Conservation (phyloP, 1,284 basidiomycete species). For the Chiua sp. region DNA sequence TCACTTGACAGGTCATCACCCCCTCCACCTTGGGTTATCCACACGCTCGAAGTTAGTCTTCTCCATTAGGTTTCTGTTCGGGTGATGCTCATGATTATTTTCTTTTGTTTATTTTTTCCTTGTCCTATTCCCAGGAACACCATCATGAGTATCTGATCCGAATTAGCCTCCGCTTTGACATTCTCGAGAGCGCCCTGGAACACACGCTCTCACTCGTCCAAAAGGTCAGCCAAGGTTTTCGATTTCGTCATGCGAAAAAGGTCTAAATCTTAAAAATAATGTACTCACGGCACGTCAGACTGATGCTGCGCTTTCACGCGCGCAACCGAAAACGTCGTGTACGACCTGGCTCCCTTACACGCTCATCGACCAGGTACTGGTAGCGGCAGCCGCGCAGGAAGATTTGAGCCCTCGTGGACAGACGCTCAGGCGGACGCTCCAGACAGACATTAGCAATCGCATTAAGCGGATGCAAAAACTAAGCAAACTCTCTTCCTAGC, state of each 20-base stretch:
- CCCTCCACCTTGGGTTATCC: constrained; percentile 85
- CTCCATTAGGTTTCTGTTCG: constrained; percentile 8
- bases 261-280: constrained; percentile 9
- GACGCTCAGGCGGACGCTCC: constrained; percentile 52
- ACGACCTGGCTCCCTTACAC: constrained; percentile 85
- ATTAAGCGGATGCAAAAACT: constrained; percentile 69
- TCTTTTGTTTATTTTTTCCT: neutral
- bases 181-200: constrained; percentile 79
- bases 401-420: constrained; percentile 50
- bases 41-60: constrained; percentile 65
- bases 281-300: constrained; percentile 44
- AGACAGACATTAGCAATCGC: constrained; percentile 61
- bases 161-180: constrained; percentile 75
- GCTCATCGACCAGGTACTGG: constrained; percentile 86
- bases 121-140: constrained; percentile 51
- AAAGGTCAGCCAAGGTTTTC: constrained; percentile 53
- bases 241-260: constrained; percentile 8
- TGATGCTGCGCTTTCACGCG: constrained; percentile 60
- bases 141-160: constrained; percentile 84
- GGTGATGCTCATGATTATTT: constrained; percentile 14
- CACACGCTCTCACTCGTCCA: constrained; percentile 73
- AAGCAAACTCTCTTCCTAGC: constrained; percentile 34
- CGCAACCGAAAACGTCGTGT: constrained; percentile 60
- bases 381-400: constrained; percentile 63
- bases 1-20: constrained; percentile 63